A percentile compares a stretch with the other conserved stretches of the same genome.
Evolutionary conservation across 192 early-diverging fungal genomes (phyloP).

Genomic region (Entrophospora sp.): DNA sequence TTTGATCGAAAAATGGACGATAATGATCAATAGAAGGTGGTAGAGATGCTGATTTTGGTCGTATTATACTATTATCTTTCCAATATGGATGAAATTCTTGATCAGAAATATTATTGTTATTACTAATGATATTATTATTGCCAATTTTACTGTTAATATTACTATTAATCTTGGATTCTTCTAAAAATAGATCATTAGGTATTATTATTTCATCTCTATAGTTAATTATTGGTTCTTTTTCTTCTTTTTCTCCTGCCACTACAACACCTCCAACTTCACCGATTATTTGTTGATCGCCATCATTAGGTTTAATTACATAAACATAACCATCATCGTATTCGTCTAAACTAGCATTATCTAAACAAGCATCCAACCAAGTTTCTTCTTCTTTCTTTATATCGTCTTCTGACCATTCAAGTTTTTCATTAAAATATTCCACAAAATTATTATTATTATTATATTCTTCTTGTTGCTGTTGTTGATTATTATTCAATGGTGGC

Average conservation of each 20-base stretch:
- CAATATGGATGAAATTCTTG: conserved; percentile 6
- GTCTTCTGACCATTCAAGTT: conserved; percentile 12
- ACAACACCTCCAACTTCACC: background rate
- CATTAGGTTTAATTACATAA: background rate
- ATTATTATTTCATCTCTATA: background rate
- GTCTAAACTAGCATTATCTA: conserved; percentile 1
- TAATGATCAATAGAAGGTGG: background rate
- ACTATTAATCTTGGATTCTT: too few relatives aligned
- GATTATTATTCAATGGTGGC: too few relatives aligned
- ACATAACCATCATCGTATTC: conserved; percentile 10
- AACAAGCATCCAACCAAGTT: conserved; percentile 1
- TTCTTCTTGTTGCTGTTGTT: too few relatives aligned
- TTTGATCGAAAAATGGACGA: background rate
- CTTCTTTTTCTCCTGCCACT: background rate
- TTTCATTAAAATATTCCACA: too few relatives aligned
- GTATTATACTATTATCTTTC: conserved; percentile 15
- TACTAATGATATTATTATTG: too few relatives aligned
- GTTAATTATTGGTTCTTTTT: background rate
- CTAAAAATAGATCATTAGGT: background rate
- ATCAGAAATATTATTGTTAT: too few relatives aligned
- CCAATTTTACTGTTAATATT: too few relatives aligned
- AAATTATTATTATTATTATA: too few relatives aligned
- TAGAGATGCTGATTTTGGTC: background rate
- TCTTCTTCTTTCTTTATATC: conserved; percentile 19
- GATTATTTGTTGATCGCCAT: background rate